phyloP scores from a whole-genome alignment of 176 grass and related monocot species.

The Coix lacrymajobi region DNA sequence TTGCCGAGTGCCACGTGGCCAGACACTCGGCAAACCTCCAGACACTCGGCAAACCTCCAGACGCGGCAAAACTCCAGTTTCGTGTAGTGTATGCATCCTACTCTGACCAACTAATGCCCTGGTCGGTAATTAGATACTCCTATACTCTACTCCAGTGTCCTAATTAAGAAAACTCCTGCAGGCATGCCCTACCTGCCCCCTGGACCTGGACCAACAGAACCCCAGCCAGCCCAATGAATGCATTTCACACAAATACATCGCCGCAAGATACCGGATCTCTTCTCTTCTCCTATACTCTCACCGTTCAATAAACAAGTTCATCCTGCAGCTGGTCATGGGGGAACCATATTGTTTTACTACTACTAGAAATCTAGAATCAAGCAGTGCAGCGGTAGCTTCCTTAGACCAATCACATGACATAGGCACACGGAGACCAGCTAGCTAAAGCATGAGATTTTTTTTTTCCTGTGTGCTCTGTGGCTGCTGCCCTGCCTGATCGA shows the following conservation, averaged over 20 bases:
- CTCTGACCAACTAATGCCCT: neutral
- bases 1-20: too few species aligned
- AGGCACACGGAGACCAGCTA: neutral
- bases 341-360: constrained; percentile 2
- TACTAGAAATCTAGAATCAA: neutral
- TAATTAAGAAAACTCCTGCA: neutral
- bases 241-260: neutral
- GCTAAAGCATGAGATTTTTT: constrained; percentile 1
- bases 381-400: neutral
- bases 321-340: neutral
- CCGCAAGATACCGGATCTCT: neutral
- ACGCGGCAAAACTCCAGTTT: too few species aligned
- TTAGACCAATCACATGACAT: constrained; percentile 39
- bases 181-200: constrained; percentile 18
- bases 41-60: too few species aligned
- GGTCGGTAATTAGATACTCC: constrained; percentile 3
- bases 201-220: constrained; percentile 16
- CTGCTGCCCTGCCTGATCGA: neutral
- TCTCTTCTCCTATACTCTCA: constrained; percentile 16
- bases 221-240: constrained; percentile 6
- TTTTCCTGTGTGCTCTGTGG: neutral
- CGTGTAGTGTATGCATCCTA: too few species aligned
- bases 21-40: too few species aligned
- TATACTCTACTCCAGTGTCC: neutral
- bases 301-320: neutral